These are phyloP conservation scores for Cercospora nicotianae DNA, from an alignment of 2,329 filamentous ascomycete species.

Conservation along the genomic window DNA sequence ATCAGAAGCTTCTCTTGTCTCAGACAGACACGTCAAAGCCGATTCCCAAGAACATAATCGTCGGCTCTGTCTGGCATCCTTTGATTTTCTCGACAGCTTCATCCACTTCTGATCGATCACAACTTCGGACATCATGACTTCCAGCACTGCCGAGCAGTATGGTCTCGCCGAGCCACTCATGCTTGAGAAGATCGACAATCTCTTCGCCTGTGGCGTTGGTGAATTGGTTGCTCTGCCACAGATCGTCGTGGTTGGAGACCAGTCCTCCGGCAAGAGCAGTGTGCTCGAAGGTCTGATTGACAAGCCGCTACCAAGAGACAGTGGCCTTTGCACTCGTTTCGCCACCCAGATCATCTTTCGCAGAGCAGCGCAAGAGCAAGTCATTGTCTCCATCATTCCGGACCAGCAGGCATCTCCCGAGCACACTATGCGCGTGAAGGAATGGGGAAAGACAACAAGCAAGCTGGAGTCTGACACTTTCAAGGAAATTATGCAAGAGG, in stretches of 20 bases:
- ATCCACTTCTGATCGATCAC: not conserved
- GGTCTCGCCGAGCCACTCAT: constrained; percentile 33
- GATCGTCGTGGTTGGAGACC: constrained; percentile 60
- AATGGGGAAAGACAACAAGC: constrained; percentile 17
- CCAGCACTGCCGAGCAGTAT: not conserved
- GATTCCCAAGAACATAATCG: not conserved
- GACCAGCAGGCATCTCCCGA: constrained; percentile 15
- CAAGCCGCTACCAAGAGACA: constrained; percentile 55
- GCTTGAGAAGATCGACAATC: constrained; percentile 55
- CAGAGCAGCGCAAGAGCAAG: constrained; percentile 12
- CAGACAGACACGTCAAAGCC: not conserved
- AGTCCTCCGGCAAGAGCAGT: constrained; percentile 62
- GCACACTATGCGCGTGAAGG: not conserved
- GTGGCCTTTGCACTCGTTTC: constrained; percentile 55
- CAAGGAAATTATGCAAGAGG: constrained; percentile 29
- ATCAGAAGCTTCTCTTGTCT: not conserved
- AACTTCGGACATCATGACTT: not conserved
- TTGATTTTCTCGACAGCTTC: not conserved
- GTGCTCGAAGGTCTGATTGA: constrained; percentile 63
- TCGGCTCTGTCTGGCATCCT: not conserved
- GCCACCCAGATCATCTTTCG: constrained; percentile 35
- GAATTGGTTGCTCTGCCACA: constrained; percentile 38
- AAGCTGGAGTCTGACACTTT: constrained; percentile 25
- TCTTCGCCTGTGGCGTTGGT: constrained; percentile 51
- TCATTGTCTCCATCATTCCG: constrained; percentile 30